These are phyloP conservation scores for Chytriomyces confervae DNA, from an alignment of 192 early-diverging fungal species.

Conservation along the genomic window DNA sequence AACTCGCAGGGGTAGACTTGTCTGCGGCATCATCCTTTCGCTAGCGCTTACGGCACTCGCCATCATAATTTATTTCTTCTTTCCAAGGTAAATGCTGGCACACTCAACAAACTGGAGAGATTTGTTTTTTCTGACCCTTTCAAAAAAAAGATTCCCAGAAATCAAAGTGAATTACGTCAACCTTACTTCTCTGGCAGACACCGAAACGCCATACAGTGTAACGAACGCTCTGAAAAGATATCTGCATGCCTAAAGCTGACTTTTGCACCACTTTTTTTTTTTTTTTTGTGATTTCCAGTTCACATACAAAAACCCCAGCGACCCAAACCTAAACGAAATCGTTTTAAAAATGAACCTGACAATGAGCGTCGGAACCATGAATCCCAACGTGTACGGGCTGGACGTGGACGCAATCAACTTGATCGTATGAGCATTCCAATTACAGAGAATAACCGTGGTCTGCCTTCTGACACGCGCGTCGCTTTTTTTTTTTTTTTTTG, in stretches of 20 bases:
- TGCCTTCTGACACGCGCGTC: not conserved
- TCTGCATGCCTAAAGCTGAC: too few species aligned
- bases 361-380: conserved; percentile 32
- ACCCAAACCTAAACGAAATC: conserved; percentile 15
- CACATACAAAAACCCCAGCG: not conserved
- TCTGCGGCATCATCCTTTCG: too few species aligned
- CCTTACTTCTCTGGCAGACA: not conserved
- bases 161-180: conserved; percentile 19
- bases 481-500: not conserved
- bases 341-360: conserved; percentile 16
- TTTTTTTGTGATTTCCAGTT: not conserved
- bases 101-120: too few species aligned
- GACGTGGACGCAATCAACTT: conserved; percentile 27
- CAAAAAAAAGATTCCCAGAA: conserved; percentile 7
- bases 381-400: conserved; percentile 29
- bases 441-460: too few species aligned
- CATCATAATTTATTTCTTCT: not conserved
- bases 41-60: not conserved
- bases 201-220: conserved; percentile 9
- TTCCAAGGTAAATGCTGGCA: conserved; percentile 1
- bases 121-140: too few species aligned
- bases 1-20: too few species aligned
- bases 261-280: not conserved
- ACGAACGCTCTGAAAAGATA: not conserved
- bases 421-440: not conserved